Evolutionary conservation across 2,329 filamentous ascomycete genomes (phyloP), one percentile per base, ranked within the genome.

Genomic region (Ilyonectria destructans): DNA sequence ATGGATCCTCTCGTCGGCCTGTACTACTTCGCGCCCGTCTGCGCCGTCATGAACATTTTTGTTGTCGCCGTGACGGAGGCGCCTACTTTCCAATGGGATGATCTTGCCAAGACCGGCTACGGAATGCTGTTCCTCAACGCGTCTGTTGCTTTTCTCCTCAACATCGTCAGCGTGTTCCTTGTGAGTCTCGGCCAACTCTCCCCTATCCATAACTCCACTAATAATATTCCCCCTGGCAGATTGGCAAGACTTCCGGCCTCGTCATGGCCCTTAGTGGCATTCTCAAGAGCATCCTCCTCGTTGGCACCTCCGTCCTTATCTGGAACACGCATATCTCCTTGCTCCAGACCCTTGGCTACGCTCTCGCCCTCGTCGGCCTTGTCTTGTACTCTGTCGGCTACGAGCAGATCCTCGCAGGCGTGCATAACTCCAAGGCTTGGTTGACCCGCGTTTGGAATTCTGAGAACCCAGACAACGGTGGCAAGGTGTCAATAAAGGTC

Each of bases 1-100:
- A 96, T 97, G 94, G 93, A 96, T 77, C 93, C 94, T 40, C 87
- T 97, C 40, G 93, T 96, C 69, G 94, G 93, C 35, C 88, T 97
- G 23, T 97, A 97, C 87, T 97, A 97, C 85, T 97, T 94, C 78
- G 94, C 94, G 1, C 94, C 94, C 6, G 91, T 94, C 56, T 97
- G 94, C 82, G 92, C 93, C 56, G 82, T 91, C 75, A 94, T 95
- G 90, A 97, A 97, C 83, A 85, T 92, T 63, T 74, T 92, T 43
- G 89, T 94, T 37, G 90, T 92, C 69, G 79, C 93, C 65, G 84
- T 92, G 73, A 85, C 89, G n/a, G 93, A 97, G 82, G 80, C 92
- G 2, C 89, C 89, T 40, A 84, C 79, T 43, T 89, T 97, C 82
- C 86, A 89, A 54, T 86, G 91, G 82, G 87, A 83, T 49, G 90